Evolutionary conservation across 768 basidiomycete species (phyloP).

Genomic region (Termitomyces sp.): DNA sequence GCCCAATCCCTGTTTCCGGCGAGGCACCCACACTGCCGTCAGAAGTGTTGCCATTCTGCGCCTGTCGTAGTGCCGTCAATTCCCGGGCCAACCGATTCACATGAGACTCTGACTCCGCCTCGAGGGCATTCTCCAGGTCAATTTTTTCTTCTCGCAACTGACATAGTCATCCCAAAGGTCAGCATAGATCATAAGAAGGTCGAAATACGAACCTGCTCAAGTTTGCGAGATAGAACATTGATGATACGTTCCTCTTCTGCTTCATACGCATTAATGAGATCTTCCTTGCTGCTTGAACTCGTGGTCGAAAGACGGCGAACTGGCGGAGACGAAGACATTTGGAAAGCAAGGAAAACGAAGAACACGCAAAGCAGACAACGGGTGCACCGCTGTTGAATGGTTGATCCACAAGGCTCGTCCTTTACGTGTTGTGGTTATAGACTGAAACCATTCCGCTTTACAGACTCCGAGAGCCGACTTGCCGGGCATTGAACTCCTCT

Average conservation of each 20-base stretch:
- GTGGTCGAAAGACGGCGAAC: conserved; percentile 54
- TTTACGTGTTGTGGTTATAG: conserved; percentile 21
- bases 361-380: neutral
- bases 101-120: conserved; percentile 84
- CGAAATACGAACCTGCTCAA: conserved; percentile 62
- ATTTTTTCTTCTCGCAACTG: conserved; percentile 86
- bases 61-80: conserved; percentile 57
- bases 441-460: conserved; percentile 9
- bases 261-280: conserved; percentile 84
- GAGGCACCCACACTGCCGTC: conserved; percentile 25
- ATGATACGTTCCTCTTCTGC: conserved; percentile 90
- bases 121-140: conserved; percentile 73
- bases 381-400: neutral
- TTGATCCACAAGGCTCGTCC: conserved; percentile 11
- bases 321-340: conserved; percentile 51
- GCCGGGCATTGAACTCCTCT: neutral
- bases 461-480: conserved; percentile 9
- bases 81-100: conserved; percentile 75
- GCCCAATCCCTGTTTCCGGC: conserved; percentile 27
- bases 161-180: neutral
- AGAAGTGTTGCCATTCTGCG: conserved; percentile 39
- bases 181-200: neutral
- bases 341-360: neutral
- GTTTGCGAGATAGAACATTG: conserved; percentile 76
- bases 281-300: conserved; percentile 58